Evolutionary conservation across 2,329 filamentous ascomycete genomes (phyloP).

Genomic region (Verticillium klebahnii): DNA sequence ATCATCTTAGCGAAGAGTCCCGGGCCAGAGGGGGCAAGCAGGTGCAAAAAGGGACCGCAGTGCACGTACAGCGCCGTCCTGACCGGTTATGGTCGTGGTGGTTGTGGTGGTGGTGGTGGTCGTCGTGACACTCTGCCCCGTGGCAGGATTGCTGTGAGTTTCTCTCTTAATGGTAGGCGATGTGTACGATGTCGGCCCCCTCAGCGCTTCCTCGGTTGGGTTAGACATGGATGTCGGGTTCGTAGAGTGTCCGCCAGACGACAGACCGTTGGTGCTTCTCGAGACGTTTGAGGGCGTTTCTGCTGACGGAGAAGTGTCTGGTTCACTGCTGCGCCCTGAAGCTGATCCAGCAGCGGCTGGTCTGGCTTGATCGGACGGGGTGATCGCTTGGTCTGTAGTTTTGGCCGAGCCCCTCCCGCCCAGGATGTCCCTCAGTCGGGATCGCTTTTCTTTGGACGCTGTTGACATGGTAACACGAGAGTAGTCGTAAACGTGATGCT

Average conservation of each 20-base stretch:
- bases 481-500: background rate
- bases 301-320: conserved; percentile 4
- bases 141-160: conserved; percentile 9
- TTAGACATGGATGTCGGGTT: conserved; percentile 1
- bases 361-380: background rate
- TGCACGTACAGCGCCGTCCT: conserved; percentile 5
- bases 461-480: background rate
- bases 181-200: conserved; percentile 7
- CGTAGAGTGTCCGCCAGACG: background rate
- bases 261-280: conserved; percentile 1
- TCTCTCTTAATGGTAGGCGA: conserved; percentile 10
- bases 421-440: background rate
- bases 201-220: background rate
- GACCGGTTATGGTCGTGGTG: conserved; percentile 10
- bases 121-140: conserved; percentile 12
- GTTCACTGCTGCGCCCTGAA: conserved; percentile 6
- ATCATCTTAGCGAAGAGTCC: background rate
- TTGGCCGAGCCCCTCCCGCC: conserved; percentile 1
- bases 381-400: background rate
- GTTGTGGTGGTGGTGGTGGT: conserved; percentile 11
- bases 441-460: background rate
- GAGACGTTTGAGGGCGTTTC: conserved; percentile 4
- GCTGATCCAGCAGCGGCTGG: background rate
- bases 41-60: conserved; percentile 2
- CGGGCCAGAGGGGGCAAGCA: background rate